Evolutionary conservation across 148 eudicot species (phyloP).

Genomic region (Dysphania ambrosioides): DNA sequence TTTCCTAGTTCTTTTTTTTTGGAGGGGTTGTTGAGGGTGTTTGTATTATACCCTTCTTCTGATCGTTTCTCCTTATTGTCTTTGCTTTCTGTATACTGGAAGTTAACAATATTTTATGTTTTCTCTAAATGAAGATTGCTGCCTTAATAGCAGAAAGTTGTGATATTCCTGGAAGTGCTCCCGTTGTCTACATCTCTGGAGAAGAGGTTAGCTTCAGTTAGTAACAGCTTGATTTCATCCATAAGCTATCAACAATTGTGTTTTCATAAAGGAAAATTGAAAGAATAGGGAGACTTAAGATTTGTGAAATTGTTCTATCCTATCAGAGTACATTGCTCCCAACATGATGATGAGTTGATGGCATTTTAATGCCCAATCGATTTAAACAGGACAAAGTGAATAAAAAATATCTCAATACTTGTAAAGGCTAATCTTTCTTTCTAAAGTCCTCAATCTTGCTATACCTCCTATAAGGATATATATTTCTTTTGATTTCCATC

Average conservation of each 20-base stretch:
- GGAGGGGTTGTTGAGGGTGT: background rate
- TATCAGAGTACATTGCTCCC: background rate
- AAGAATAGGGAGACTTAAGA: background rate
- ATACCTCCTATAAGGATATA: background rate
- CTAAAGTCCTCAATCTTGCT: constrained; percentile 2
- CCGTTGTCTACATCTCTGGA: constrained; percentile 89
- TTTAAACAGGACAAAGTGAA: background rate
- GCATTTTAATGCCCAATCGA: background rate
- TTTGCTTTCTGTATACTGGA: background rate
- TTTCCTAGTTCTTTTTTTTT: no score
- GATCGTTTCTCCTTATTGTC: background rate
- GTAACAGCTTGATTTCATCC: background rate
- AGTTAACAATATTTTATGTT: background rate
- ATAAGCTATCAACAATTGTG: background rate
- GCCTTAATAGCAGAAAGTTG: constrained; percentile 75
- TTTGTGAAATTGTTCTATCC: no score
- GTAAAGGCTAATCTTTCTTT: background rate
- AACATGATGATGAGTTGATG: background rate
- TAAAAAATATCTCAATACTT: background rate
- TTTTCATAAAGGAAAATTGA: background rate
- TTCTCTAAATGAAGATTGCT: constrained; percentile 58
- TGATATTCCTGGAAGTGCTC: constrained; percentile 43
- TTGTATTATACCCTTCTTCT: constrained; percentile 3
- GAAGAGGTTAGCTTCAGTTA: constrained; percentile 72
- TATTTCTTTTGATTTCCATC: constrained; percentile 1